These are phyloP conservation scores for Mentha longifolia DNA, from an alignment of 257 asterid genomes.

Conservation along the genomic window DNA sequence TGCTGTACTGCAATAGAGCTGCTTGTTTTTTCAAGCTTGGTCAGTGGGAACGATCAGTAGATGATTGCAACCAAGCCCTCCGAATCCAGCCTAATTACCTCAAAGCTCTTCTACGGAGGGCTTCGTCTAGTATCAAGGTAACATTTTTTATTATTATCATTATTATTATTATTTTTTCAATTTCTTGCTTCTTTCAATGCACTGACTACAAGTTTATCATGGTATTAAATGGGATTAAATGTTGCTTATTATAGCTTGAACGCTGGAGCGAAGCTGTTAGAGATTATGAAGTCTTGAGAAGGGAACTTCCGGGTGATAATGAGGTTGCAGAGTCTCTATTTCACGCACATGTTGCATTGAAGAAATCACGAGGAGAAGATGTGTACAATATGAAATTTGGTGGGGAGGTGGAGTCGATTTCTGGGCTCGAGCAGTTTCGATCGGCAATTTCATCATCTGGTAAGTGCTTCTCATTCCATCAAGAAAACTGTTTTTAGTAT, in stretches of 20 bases:
- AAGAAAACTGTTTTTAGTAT: not conserved
- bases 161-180: not conserved
- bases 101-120: conserved; percentile 87
- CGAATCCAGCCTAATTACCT: conserved; percentile 70
- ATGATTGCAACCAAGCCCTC: conserved; percentile 89
- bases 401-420: conserved; percentile 74
- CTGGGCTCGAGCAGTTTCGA: conserved; percentile 71
- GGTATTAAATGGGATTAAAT: not conserved
- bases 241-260: conserved; percentile 62
- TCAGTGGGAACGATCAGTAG: conserved; percentile 71
- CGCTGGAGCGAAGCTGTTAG: conserved; percentile 88
- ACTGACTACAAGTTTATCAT: not conserved
- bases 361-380: conserved; percentile 75
- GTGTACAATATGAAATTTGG: conserved; percentile 76
- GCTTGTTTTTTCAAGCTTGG: conserved; percentile 94
- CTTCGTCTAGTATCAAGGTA: conserved; percentile 83
- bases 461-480: conserved; percentile 26
- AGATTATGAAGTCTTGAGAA: conserved; percentile 78
- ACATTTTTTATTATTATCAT: too few relatives aligned
- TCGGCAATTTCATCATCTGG: conserved; percentile 81
- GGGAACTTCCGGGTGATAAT: conserved; percentile 62
- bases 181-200: not conserved
- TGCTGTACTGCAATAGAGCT: conserved; percentile 90
- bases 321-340: conserved; percentile 78
- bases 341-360: conserved; percentile 73